Evolutionary conservation across 176 grass and related monocot genomes (phyloP).

Genomic region (Rhynchospora breviuscula): DNA sequence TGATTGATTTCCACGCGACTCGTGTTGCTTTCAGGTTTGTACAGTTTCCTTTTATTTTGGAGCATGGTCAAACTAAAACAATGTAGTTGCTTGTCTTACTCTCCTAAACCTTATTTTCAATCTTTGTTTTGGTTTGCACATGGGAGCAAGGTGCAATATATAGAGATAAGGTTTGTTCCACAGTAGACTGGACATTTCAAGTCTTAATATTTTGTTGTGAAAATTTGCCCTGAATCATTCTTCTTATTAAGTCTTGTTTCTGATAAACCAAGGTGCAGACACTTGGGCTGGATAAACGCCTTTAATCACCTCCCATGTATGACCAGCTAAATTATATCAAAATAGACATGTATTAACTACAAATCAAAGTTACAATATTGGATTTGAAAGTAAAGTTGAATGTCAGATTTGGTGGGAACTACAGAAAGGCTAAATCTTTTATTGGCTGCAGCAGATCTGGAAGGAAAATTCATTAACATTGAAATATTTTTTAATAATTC

Average conservation of each 20-base stretch:
- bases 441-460: background rate
- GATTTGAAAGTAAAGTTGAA: background rate
- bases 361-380: background rate
- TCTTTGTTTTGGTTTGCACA: background rate
- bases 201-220: background rate
- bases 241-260: background rate
- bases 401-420: background rate
- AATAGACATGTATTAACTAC: background rate
- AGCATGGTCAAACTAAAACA: background rate
- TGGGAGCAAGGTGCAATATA: background rate
- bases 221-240: background rate
- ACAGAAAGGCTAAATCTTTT: background rate
- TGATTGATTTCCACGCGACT: conserved; percentile 66
- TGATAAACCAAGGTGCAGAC: background rate
- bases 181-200: background rate
- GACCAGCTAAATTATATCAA: background rate
- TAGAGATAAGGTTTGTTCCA: background rate
- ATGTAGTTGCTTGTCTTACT: background rate
- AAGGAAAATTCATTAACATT: background rate
- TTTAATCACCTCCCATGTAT: background rate
- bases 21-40: conserved; percentile 98
- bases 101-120: background rate
- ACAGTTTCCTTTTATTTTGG: background rate
- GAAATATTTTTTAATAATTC: background rate
- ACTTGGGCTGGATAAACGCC: background rate